Evolutionary conservation across 352 stramenopile genomes (phyloP).

Genomic region (Phytophthora ramorum): DNA sequence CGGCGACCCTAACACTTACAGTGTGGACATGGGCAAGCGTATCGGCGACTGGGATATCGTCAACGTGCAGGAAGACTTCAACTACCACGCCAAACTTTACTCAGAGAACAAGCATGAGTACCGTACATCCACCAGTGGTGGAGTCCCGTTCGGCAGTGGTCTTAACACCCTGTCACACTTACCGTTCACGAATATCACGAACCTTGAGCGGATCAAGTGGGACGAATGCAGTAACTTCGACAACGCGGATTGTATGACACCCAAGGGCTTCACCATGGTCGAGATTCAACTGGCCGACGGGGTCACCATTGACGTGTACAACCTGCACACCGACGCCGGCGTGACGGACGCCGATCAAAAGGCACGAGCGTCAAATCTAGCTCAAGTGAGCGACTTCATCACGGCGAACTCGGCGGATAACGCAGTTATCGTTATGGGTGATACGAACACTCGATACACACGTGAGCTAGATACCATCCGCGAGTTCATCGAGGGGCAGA

Average conservation of each 20-base stretch:
- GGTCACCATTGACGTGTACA: constrained; percentile 51
- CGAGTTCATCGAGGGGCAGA: constrained; percentile 31
- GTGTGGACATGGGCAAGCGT: constrained; percentile 47
- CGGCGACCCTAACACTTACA: constrained; percentile 44
- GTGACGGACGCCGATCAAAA: constrained; percentile 36
- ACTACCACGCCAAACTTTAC: constrained; percentile 45
- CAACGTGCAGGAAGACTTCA: constrained; percentile 47
- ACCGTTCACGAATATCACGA: constrained; percentile 38
- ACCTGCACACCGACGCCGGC: constrained; percentile 52
- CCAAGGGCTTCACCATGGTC: constrained; percentile 54
- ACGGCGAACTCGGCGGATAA: constrained; percentile 49
- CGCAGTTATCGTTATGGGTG: constrained; percentile 49
- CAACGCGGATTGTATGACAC: constrained; percentile 51
- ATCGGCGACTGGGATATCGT: constrained; percentile 39
- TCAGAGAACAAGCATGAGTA: constrained; percentile 44
- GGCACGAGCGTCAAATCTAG: constrained; percentile 42
- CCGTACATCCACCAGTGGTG: constrained; percentile 47
- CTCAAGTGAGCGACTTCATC: constrained; percentile 50
- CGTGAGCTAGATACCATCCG: constrained; percentile 44
- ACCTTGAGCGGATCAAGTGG: constrained; percentile 52
- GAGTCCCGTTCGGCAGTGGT: constrained; percentile 46
- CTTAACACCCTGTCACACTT: constrained; percentile 52
- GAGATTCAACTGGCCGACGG: constrained; percentile 51
- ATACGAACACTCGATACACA: constrained; percentile 59
- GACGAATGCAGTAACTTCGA: constrained; percentile 48